Evolutionary conservation across 2,329 filamentous ascomycete genomes (phyloP).

Genomic region (Colletotrichum sp.): DNA sequence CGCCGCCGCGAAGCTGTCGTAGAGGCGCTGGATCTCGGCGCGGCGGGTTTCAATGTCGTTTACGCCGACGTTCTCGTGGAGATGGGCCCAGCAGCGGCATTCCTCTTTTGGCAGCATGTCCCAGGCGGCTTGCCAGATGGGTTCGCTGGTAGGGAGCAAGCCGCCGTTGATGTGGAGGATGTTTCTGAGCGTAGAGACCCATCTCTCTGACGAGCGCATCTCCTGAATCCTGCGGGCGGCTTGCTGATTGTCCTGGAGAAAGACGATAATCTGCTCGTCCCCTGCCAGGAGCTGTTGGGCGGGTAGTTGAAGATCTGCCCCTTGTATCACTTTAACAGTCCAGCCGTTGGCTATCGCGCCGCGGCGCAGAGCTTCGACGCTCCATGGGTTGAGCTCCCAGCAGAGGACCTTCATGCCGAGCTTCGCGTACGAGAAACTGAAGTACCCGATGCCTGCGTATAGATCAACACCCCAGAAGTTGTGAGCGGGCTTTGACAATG

Average conservation of each 20-base stretch:
- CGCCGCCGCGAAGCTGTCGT: slow-evolving; percentile 39
- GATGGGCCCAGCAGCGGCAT: slow-evolving; percentile 61
- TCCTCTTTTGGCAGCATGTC: slow-evolving; percentile 40
- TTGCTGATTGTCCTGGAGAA: slow-evolving; percentile 69
- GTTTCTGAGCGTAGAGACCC: slow-evolving; percentile 32
- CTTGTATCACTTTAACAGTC: slow-evolving; percentile 59
- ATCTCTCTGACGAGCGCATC: slow-evolving; percentile 30
- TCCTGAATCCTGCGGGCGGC: slow-evolving; percentile 49
- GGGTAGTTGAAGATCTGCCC: slow-evolving; percentile 40
- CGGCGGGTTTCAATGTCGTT: slow-evolving; percentile 53
- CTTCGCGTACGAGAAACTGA: slow-evolving; percentile 81
- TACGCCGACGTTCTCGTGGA: slow-evolving; percentile 69
- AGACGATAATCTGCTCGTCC: slow-evolving; percentile 65
- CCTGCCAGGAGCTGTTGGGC: slow-evolving; percentile 43
- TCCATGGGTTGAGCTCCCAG: slow-evolving; percentile 92
- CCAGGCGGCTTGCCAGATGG: slow-evolving; percentile 58
- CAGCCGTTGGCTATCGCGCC: slow-evolving; percentile 76
- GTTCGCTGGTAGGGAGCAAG: slow-evolving; percentile 62
- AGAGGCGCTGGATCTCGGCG: slow-evolving; percentile 52
- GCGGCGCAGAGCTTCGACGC: slow-evolving; percentile 79
- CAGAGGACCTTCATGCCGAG: slow-evolving; percentile 78
- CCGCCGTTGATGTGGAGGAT: slow-evolving; percentile 69
- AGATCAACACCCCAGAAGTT: slow-evolving; percentile 72
- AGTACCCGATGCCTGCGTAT: slow-evolving; percentile 94
- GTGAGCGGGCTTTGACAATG: neutral